Evolutionary conservation across 2,329 filamentous ascomycete species (phyloP).

Genomic region (Sporothrix humicola): DNA sequence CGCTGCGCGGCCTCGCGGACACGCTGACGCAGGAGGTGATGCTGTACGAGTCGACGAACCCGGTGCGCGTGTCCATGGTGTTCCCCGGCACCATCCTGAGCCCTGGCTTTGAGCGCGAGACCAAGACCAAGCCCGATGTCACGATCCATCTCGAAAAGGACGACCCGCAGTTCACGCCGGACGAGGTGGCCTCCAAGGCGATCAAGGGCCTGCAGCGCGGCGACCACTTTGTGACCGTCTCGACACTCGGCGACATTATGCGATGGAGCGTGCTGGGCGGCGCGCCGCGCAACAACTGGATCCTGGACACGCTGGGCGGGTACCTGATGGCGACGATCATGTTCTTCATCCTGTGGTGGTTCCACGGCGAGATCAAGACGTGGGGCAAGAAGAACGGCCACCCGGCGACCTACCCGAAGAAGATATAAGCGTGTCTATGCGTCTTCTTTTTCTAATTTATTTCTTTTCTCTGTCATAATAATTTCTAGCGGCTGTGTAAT

Average conservation of each 20-base stretch:
- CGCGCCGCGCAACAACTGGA: constrained; percentile 62
- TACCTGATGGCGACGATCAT: constrained; percentile 61
- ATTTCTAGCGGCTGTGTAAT: constrained; percentile 6
- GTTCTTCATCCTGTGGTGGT: constrained; percentile 62
- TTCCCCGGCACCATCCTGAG: constrained; percentile 83
- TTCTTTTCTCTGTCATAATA: not conserved
- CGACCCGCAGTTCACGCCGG: constrained; percentile 80
- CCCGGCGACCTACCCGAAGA: constrained; percentile 55
- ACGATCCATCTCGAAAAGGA: constrained; percentile 79
- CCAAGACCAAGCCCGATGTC: constrained; percentile 77
- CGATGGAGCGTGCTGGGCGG: constrained; percentile 65
- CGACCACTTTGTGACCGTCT: constrained; percentile 78
- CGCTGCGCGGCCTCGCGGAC: constrained; percentile 82
- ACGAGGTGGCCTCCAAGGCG: constrained; percentile 73
- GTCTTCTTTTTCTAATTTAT: not conserved
- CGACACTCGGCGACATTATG: constrained; percentile 74
- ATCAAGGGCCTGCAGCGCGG: constrained; percentile 80
- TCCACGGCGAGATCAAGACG: constrained; percentile 63
- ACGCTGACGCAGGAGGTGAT: constrained; percentile 81
- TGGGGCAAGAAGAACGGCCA: constrained; percentile 65
- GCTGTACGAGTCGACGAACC: constrained; percentile 72
- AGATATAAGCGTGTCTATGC: constrained; percentile 32
- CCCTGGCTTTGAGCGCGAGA: constrained; percentile 76
- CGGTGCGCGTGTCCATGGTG: constrained; percentile 78
- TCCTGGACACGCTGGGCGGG: constrained; percentile 63